Conservation (phyloP, 1,139 yeast species). For the Protomyces arabidopsidicola region DNA sequence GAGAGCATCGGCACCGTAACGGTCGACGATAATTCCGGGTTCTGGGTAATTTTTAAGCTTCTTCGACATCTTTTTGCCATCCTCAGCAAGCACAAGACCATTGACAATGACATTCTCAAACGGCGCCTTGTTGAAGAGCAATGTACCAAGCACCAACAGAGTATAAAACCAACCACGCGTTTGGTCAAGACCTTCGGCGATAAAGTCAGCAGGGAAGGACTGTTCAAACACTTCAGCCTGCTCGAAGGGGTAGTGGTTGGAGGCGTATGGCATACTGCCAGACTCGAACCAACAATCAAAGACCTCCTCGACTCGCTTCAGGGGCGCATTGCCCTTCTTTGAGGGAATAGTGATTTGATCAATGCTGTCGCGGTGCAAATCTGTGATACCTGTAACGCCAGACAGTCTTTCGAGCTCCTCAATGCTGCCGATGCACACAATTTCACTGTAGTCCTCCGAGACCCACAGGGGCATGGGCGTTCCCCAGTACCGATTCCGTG, state of each 20-base stretch:
- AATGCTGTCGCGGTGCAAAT: conserved; percentile 87
- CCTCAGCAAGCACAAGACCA: conserved; percentile 95
- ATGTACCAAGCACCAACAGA: conserved; percentile 90
- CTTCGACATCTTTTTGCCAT: conserved; percentile 99
- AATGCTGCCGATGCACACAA: conserved; percentile 88
- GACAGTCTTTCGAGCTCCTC: conserved; percentile 78
- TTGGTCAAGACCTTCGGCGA: conserved; percentile 97
- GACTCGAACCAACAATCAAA: conserved; percentile 99
- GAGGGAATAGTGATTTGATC: conserved; percentile 93
- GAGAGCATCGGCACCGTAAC: conserved; percentile 96
- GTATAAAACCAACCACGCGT: conserved; percentile 99
- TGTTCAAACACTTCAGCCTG: conserved; percentile 60
- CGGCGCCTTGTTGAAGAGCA: conserved; percentile 85
- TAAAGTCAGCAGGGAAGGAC: conserved; percentile 93
- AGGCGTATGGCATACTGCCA: conserved; percentile 98
- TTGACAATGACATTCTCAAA: conserved; percentile 92
- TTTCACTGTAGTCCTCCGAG: conserved; percentile 84
- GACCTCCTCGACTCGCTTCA: conserved; percentile 92
- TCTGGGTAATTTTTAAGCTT: conserved; percentile 97
- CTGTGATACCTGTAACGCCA: conserved; percentile 75
- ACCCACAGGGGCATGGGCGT: conserved; percentile 98
- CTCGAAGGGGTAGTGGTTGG: conserved; percentile 95
- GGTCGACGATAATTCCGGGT: conserved; percentile 72
- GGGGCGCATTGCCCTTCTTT: conserved; percentile 76
- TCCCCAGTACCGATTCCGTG: conserved; percentile 99